Conservation (phyloP, 2,329 filamentous ascomycete genomes). For the Fusarium continuum region DNA sequence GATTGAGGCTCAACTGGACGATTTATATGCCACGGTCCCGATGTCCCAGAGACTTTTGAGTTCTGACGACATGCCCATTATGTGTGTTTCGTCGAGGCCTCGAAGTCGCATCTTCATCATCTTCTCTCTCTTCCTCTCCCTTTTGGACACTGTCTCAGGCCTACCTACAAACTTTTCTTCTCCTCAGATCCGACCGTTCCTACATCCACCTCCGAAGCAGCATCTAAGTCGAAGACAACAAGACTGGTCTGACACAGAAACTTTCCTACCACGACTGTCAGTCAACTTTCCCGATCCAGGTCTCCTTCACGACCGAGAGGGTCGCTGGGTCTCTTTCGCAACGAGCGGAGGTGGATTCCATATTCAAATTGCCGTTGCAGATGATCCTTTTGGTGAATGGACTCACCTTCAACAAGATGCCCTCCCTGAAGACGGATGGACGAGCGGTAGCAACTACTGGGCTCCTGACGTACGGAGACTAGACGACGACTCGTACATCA, state of each 20-base stretch:
- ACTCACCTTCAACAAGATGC: slow-evolving; percentile 61
- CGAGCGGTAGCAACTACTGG: slow-evolving; percentile 64
- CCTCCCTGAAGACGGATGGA: slow-evolving; percentile 65
- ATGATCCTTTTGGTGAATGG: slow-evolving; percentile 58
- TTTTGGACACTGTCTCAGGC: slow-evolving; percentile 1
- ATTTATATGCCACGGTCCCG: slow-evolving; percentile 16
- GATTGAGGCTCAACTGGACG: slow-evolving; percentile 32
- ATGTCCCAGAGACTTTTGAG: neutral
- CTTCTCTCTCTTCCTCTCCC: slow-evolving; percentile 2
- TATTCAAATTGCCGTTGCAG: slow-evolving; percentile 63
- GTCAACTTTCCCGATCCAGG: slow-evolving; percentile 65
- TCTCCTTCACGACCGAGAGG: slow-evolving; percentile 58
- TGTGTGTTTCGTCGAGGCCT: slow-evolving; percentile 11
- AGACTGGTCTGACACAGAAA: neutral
- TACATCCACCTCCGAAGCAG: slow-evolving; percentile 9
- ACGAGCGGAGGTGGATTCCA: slow-evolving; percentile 60
- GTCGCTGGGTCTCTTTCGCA: slow-evolving; percentile 66
- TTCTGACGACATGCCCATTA: slow-evolving; percentile 13
- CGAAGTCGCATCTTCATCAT: slow-evolving; percentile 18
- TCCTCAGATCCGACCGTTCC: slow-evolving; percentile 1
- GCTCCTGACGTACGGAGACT: slow-evolving; percentile 67
- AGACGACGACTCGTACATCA: slow-evolving; percentile 61
- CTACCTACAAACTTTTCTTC: slow-evolving; percentile 7
- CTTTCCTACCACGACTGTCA: slow-evolving; percentile 27
- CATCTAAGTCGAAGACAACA: slow-evolving; percentile 23